Base-by-base conservation (phyloP, 108 stramenopile species). In the Cylindrotheca closterium region DNA sequence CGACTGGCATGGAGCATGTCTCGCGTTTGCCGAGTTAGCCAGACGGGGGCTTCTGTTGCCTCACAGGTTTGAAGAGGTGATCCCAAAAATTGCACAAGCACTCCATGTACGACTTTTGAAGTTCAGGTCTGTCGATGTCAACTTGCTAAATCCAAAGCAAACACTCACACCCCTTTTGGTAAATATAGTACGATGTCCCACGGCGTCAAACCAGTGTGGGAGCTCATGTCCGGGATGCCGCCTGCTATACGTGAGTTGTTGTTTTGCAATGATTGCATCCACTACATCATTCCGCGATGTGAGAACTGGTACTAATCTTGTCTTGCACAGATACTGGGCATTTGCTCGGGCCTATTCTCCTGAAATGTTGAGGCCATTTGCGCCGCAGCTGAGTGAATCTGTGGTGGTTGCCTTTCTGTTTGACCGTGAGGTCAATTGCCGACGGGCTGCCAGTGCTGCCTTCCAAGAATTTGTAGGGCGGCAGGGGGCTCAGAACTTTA, bases 371-470 rank as follows among this genome's bases (percentile, higher is more conserved):
- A 71, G 47, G 33, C 88, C 91, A 4, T 86, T 81, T 66, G 80
- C 97, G 2, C 52, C 60, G 12, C 63, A 71, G 2, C 74, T 99
- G 30, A 84, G 83, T 47, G 64, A 69, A 30, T 85, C 87, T 23
- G 78, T 98, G 52, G 83, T 99, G 12, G 32, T 88, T 56, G 81
- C 97, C 23, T 91, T 96, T 58, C 74, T 98, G 47, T 98, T 98
- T 69, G 99, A 99, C 73, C 71, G 98, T 31, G 99, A 99, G 70
- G 87, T 99, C 8, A 98, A 98, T 76, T 98, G 98, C 50, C 78
- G 99, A 18, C 78, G 99, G 30, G 99, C 99, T 17, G 99, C 99
- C 15, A 91, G 96, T 57, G 99, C 99, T 15, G 99, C 99, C 10
- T 99, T 98, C 68, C 98, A 99, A 67, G 92, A 95, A 65, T 79